Base-by-base conservation (phyloP, 177 flowering plant species). In the Vitis hybrid region DNA sequence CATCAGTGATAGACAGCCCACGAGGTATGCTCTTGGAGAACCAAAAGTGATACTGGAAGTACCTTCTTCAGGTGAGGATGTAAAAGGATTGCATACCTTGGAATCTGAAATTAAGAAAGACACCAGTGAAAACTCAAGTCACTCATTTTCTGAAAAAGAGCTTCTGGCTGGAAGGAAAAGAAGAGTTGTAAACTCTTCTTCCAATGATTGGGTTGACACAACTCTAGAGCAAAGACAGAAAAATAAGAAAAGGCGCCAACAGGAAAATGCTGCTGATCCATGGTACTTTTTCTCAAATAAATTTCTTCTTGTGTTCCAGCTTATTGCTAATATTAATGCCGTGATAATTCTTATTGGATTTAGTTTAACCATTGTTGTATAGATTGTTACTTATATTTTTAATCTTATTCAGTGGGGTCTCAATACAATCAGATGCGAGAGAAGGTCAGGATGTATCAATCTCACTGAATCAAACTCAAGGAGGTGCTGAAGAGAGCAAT, bases 231-330 rank as follows among this genome's bases (percentile, higher is more conserved):
- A 67, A 52, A 69, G 28, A 56, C 78, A 62, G 44, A 78, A 67
- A 58, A 73, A 70, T 44, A 89, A 88, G 81, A 90, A 79, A 68
- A 82, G 82, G 76, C 86, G 72, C 79, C 85, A 81, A 69, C 69
- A 62, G 20, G 61, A 68, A 15, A 81, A 77, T 54, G 70, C 22
- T 1, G 5, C 68, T n/a, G 62, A 55, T 55, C 47, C 62, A 31
- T 51, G 85, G 90, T 87, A 86, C 65, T 3, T 13, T 11, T 58
- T 50, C 6, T 49, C 7, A 52, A 47, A 14, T 68, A 15, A 59
- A 13, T 62, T 62, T 20, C 15, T 61, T 38, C 10, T 49, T 9
- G 4, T 20, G 19, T 24, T 33, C 47, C 47, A n/a, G 5, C 17
- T n/a, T 66, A 11, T 24, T 53, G 22, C 18, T 59, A 17, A 10